Base-by-base conservation (phyloP, 2,329 filamentous ascomycete genomes). In the Elsinoe fawcettii region DNA sequence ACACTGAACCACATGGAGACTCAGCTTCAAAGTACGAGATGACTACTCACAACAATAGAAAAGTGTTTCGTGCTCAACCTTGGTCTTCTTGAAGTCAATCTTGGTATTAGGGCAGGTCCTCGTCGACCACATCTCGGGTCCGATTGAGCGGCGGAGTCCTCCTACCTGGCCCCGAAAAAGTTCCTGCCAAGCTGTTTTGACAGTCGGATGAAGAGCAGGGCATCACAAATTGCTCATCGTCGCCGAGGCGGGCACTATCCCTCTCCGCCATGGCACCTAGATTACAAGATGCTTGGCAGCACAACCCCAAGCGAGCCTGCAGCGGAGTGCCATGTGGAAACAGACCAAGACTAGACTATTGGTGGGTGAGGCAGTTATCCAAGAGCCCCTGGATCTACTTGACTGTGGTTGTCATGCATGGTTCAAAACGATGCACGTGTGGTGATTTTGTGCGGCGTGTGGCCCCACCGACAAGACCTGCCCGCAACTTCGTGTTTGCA, bases 111-210 rank as follows among this genome's bases (percentile, higher is more conserved):
- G 46, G 46, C 46, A 44, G 4, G 8, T 25, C 7, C n/a, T 4
- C 18, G 20, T 4, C 14, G 9, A 16, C 18, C 16, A 20, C 41
- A 32, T 51, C 46, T 27, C 12, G 18, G 25, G 46, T 51, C 9
- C 23, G 25, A 16, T 16, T 23, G 22, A 20, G 18, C n/a, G 30
- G 46, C 25, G 12, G 14, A 32, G 23, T 5, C 1, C 46, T 34
- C n/a, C n/a, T 20, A 8, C 30, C 46, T 6, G 16, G 6, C 30
- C 8, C 46, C 46, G 30, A 51, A 20, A 18, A 12, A 18, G 41
- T 44, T 44, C 41, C 41, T 44, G 41, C 41, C 41, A 44, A 44
- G 41, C 23, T 8, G 41, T 44, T 44, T n/a, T 43, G 37, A 43
- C 37, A 43, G 5, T 43, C n/a, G 37, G n/a, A 3, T 9, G 18